Conservation (phyloP, 768 basidiomycete genomes). For the Hygrocybe punicea region DNA sequence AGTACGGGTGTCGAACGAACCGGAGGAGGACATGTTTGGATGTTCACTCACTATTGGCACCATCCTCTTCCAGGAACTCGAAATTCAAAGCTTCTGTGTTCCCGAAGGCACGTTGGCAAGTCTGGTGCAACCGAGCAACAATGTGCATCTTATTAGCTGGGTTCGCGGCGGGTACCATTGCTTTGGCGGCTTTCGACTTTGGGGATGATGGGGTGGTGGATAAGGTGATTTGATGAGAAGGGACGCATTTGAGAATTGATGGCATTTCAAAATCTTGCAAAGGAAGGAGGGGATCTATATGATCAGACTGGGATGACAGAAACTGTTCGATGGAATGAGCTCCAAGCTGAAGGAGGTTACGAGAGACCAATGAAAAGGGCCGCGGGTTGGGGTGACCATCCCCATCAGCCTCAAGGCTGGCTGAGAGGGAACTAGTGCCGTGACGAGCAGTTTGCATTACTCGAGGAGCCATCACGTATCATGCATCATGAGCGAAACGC, state of each 20-base stretch:
- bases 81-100: conserved; percentile 41
- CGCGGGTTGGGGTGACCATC: conserved; percentile 3
- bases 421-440: neutral
- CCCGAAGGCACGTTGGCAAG: conserved; percentile 44
- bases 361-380: conserved; percentile 25
- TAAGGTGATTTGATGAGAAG: neutral
- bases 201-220: neutral
- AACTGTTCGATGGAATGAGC: conserved; percentile 18
- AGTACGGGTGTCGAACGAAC: neutral
- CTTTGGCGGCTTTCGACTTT: neutral
- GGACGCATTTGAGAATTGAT: neutral
- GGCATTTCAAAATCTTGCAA: neutral
- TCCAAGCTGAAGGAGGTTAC: conserved; percentile 27
- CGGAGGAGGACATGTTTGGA: neutral
- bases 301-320: neutral
- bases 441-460: neutral
- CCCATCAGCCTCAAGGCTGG: neutral
- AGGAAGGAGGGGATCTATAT: neutral
- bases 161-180: neutral
- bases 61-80: conserved; percentile 44
- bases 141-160: conserved; percentile 14
- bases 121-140: conserved; percentile 40
- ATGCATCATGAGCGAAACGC: too few species aligned
- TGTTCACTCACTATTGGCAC: conserved; percentile 32
- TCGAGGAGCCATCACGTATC: neutral